Base-by-base conservation (phyloP, 345 rosid genomes). In the Angophora floribunda region DNA sequence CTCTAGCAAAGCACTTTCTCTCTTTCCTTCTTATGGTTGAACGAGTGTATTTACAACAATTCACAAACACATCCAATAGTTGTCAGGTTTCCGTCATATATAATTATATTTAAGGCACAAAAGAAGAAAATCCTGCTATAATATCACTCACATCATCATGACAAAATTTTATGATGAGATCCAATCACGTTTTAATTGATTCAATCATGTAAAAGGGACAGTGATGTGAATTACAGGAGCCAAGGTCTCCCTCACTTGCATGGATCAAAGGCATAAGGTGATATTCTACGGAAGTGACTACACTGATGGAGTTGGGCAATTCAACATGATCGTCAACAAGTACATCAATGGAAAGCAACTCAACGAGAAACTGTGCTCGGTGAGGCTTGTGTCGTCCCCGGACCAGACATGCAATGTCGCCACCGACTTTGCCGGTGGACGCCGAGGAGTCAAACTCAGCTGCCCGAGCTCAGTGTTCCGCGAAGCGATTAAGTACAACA, bases 211-310 rank as follows among this genome's bases (percentile, higher is more conserved):
- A 70, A 70, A 17, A 70, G 47, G 45, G 47, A 24, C 82, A 36
- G 47, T 11, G 9, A 36, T 13, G 44, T 44, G 13, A 13, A 55
- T 75, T 51, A 91, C 90, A 96, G 99, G 96, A 45, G 90, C 92
- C 41, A 93, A 75, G 87, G 97, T 96, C 51, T 94, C 96, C 9
- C 88, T 95, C 9, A 94, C 95, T 15, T 96, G 99, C 89, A 90
- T 92, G 94, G 99, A 95, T 87, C 95, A 95, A 13, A 93, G 99
- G 85, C 90, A 86, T n/a, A 94, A 95, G 88, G 93, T 95, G 15
- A 85, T 91, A 87, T 92, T 91, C 88, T 97, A 93, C 80, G 94
- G 87, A 17, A 94, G 98, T 70, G 99, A 97, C 55, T 78, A 78
- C 78, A 95, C 96, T 3, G 97, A 95, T 45, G 96, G 91, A 50